These are phyloP conservation scores for Puccinia triticina DNA, from an alignment of 1,284 basidiomycete species.

Conservation along the genomic window DNA sequence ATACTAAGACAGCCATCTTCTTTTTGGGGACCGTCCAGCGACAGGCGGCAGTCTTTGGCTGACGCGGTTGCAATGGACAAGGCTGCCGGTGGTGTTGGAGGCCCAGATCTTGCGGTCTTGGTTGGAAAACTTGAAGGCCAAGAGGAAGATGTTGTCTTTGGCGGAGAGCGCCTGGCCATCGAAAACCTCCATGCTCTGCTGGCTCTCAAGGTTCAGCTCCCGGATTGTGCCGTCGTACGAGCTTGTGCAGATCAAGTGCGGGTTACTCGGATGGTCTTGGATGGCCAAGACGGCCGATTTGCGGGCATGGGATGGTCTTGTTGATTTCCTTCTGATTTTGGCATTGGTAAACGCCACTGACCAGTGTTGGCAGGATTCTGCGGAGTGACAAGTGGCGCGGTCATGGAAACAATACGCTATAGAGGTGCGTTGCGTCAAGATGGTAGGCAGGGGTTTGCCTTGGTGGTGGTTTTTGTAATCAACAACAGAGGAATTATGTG, in stretches of 20 bases:
- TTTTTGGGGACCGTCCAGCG: too few relatives aligned
- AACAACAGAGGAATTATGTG: too few relatives aligned
- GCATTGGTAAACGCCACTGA: too few relatives aligned
- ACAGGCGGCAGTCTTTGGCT: too few relatives aligned
- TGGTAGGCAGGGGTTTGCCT: too few relatives aligned
- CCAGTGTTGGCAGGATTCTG: too few relatives aligned
- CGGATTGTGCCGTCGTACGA: slow-evolving; percentile 44
- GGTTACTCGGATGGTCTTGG: slow-evolving; percentile 20
- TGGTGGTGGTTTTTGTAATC: too few relatives aligned
- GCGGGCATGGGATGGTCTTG: slow-evolving; percentile 68
- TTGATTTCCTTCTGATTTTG: slow-evolving; percentile 80
- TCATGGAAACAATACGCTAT: too few relatives aligned
- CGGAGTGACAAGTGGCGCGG: too few relatives aligned
- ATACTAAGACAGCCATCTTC: too few relatives aligned
- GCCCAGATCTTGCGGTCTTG: slow-evolving; percentile 32
- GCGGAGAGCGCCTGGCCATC: slow-evolving; percentile 9
- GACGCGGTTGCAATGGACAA: slow-evolving; percentile 36
- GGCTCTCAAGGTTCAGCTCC: slow-evolving; percentile 40
- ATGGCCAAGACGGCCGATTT: slow-evolving; percentile 39
- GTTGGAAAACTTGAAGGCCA: slow-evolving; percentile 40
- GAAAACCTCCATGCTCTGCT: slow-evolving; percentile 42
- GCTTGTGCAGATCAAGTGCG: slow-evolving; percentile 28
- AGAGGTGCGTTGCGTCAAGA: too few relatives aligned
- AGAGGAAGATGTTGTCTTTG: slow-evolving; percentile 19
- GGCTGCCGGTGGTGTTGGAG: slow-evolving; percentile 36